phyloP scores from a whole-genome alignment of 345 rosid species.

The Anastatica hierochuntica region DNA sequence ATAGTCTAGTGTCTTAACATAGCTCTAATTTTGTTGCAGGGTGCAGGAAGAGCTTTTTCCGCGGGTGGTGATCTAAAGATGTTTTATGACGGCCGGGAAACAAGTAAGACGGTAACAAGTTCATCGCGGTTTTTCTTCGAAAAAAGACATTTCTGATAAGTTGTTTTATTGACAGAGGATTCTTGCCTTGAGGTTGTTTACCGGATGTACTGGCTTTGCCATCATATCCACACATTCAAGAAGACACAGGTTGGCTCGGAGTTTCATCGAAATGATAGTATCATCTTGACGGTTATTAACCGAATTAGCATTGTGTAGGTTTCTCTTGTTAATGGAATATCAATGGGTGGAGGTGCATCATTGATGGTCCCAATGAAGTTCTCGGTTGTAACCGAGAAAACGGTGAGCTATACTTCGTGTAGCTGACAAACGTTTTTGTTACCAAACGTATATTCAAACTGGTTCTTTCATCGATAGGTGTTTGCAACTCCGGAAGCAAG shows the following conservation, averaged over 20 bases:
- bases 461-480: constrained; percentile 31
- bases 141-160: no score
- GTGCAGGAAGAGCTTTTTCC: constrained; percentile 85
- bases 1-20: neutral
- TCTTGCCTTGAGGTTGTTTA: constrained; percentile 85
- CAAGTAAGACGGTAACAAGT: constrained; percentile 52
- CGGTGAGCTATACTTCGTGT: no score
- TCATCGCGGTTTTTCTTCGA: no score
- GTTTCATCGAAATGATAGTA: neutral
- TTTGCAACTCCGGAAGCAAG: constrained; percentile 94
- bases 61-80: constrained; percentile 93
- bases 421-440: no score
- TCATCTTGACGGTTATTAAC: neutral
- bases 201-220: constrained; percentile 92
- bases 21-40: constrained; percentile 32
- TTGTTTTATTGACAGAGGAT: constrained; percentile 47
- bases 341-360: constrained; percentile 99
- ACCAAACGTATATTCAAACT: no score
- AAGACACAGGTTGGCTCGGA: constrained; percentile 50
- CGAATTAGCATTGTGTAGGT: constrained; percentile 34
- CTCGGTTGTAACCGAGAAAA: constrained; percentile 85
- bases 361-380: constrained; percentile 91
- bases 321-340: constrained; percentile 72
- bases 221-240: constrained; percentile 80
- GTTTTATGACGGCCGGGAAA: constrained; percentile 73